Evolutionary conservation across 306 rosid genomes (phyloP), one percentile per base, ranked within the genome.

Genomic region (Glycyrrhiza uralensis): DNA sequence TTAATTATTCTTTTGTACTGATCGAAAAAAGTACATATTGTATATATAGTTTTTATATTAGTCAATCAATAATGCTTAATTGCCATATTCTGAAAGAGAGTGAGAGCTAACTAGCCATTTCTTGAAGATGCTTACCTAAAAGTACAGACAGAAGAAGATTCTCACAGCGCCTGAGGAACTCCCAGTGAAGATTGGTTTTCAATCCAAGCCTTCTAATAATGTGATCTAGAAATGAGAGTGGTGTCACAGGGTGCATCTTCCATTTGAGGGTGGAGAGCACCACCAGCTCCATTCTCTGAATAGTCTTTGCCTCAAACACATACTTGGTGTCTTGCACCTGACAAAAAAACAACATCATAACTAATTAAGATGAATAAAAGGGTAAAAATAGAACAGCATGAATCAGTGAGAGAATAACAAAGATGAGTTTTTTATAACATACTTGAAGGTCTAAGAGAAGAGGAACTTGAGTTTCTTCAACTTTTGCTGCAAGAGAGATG

Each of bases 221-320:
- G 85, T 83, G 91, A 79, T 90, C 97, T 28, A 94, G 79, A 66
- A 94, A 94, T 0, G 97, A 94, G 35, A 89, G 78, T 15, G 97
- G 91, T 45, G 97, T 94, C 50, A 94, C 96, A 0, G 97, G 93
- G 51, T 94, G 96, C 99, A 94, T 94, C 91, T 79, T 82, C 99
- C 99, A 94, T 58, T 89, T 81, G 10, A 91, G 93, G 1, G 93
- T 61, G 3, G 95, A 82, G 4, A 94, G 92, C 51, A 94, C 90
- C 65, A 91, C 55, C 9, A 94, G 85, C 92, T 94, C 99, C 97
- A 91, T 91, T 88, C 89, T 91, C 73, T 91, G 96, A 39, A 94
- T 87, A 51, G 88, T 85, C 72, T 94, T 94, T 26, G 93, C 89
- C 69, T 94, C 96, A 61, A 94, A 94, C 33, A 89, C 68, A 28